phyloP scores from a whole-genome alignment of 305 asterid genomes.

The Fraxinus latifolia region DNA sequence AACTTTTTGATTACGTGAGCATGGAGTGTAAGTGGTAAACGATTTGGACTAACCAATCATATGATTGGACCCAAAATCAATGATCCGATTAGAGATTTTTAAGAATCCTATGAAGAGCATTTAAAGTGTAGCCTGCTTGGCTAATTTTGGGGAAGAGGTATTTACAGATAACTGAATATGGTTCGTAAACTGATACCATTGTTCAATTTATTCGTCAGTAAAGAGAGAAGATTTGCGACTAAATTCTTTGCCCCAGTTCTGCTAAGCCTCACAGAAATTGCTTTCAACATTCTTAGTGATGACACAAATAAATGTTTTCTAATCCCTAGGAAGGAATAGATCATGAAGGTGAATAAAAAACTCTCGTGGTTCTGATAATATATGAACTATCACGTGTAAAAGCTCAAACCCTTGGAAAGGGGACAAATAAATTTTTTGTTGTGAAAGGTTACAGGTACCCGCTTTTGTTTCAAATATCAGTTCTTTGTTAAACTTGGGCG shows the following conservation, averaged over 20 bases:
- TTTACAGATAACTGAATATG: not conserved
- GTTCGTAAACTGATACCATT: not conserved
- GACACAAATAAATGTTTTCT: not conserved
- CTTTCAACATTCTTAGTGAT: not conserved
- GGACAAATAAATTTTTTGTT: not conserved
- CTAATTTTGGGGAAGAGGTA: not conserved
- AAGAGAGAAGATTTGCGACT: not conserved
- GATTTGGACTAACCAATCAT: not conserved
- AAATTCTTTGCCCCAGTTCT: not conserved
- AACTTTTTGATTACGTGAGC: not conserved
- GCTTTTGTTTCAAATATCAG: not conserved
- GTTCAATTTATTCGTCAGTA: too few relatives aligned
- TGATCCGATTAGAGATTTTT: not conserved
- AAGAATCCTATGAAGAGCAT: not conserved
- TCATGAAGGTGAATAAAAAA: not conserved
- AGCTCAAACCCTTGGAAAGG: not conserved
- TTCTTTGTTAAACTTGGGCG: not conserved
- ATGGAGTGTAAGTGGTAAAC: not conserved
- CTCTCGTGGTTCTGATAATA: not conserved
- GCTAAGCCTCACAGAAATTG: not conserved
- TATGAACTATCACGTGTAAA: not conserved
- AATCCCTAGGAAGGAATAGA: not conserved
- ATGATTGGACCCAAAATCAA: not conserved
- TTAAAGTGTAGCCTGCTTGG: not conserved
- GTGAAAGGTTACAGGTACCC: not conserved